Base-by-base conservation (phyloP, 176 grass and related monocot genomes). In the Raddia distichophylla region DNA sequence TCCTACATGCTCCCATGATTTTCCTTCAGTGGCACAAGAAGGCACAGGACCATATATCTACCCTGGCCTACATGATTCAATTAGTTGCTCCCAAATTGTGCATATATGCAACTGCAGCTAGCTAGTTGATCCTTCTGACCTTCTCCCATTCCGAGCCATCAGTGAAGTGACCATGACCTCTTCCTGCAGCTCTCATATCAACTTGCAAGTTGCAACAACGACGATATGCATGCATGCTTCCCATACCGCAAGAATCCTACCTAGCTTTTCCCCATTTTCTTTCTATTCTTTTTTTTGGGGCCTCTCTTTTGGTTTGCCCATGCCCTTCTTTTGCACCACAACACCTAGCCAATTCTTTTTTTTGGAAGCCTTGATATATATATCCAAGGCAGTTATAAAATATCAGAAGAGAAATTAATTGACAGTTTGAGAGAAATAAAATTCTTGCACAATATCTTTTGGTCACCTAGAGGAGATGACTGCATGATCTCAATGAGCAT, bases 141-240 rank as follows among this genome's bases (percentile, higher is more conserved):
- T n/a, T 71, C 77, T 68, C 71, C 42, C 8, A 72, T 66, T 82
- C 71, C 50, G 32, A 82, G 83, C 74, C 52, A 79, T 86, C 86
- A 86, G 44, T 74, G 79, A 86, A 61, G 83, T 62, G 87, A 90
- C 47, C 78, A 67, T 85, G 83, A 62, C 83, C 69, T 85, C 67
- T 80, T 82, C 68, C 18, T 62, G 64, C 78, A 71, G 4, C 75
- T 89, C 74, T 89, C 83, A 82, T 77, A 27, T 77, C 87, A 82
- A 89, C 10, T 66, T 74, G 75, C 80, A 79, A n/a, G 5, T 68
- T 85, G 71, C 87, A 76, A 81, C 58, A 1, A 60, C 58, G 3
- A 60, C 56, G 54, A 8, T 76, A 64, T 81, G 77, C 71, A 67
- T 3, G 37, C 37, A 5, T 5, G 49, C 77, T 17, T 85, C 77